These are phyloP conservation scores for Pythium biforme DNA, from an alignment of 352 stramenopile genomes.

Conservation along the genomic window DNA sequence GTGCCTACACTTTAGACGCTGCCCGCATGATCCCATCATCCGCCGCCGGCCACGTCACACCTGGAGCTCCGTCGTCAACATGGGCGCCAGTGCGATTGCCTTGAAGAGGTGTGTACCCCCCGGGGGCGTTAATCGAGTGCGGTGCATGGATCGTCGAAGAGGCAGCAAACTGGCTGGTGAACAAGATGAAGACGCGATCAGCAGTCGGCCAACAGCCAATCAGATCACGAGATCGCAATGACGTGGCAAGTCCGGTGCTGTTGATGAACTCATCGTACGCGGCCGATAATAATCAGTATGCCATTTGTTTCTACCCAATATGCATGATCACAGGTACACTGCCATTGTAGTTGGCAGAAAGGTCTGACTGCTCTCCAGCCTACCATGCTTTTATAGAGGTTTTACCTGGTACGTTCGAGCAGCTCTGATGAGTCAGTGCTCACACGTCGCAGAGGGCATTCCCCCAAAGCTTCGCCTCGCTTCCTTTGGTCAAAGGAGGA, in stretches of 20 bases:
- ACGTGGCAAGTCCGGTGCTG: not conserved
- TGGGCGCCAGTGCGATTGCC: no score
- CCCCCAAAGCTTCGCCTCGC: not conserved
- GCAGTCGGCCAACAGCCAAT: conserved; percentile 15
- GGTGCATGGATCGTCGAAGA: no score
- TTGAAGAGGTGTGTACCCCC: no score
- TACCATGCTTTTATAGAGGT: not conserved
- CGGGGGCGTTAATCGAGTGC: no score
- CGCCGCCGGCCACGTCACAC: no score
- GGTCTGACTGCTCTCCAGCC: no score
- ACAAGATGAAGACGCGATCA: conserved; percentile 12
- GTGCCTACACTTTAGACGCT: no score
- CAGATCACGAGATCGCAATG: conserved; percentile 7
- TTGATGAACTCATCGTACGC: conserved; percentile 10
- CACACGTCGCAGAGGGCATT: conserved; percentile 7
- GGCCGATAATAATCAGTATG: not conserved
- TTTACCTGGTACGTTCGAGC: not conserved
- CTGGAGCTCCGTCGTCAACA: no score
- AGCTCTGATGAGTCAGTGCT: not conserved
- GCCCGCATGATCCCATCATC: not conserved
- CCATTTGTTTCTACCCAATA: not conserved
- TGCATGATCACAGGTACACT: not conserved
- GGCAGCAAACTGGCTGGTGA: no score
- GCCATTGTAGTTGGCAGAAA: no score
- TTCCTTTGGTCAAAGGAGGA: not conserved